Conservation (phyloP, 1,284 basidiomycete species). For the Pterulicium gracile region DNA sequence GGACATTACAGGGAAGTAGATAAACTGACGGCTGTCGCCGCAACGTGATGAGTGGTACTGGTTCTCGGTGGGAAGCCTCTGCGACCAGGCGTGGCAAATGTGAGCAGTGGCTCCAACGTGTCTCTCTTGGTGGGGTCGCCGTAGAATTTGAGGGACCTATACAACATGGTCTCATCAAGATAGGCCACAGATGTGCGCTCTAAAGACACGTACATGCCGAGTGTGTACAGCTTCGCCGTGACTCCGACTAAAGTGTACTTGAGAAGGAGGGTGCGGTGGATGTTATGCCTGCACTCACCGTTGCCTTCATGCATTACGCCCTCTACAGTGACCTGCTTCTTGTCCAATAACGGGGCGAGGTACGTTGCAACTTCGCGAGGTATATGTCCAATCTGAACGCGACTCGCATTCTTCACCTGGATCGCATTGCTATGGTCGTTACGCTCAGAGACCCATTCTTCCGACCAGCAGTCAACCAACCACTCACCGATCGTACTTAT, state of each 20-base stretch:
- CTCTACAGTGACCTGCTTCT: slow-evolving; percentile 52
- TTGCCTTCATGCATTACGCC: slow-evolving; percentile 70
- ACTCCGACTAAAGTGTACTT: slow-evolving; percentile 24
- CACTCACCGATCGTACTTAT: slow-evolving; percentile 53
- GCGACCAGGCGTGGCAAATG: slow-evolving; percentile 66
- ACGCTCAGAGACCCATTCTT: no score
- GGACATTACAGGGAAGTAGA: slow-evolving; percentile 14
- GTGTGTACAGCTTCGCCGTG: slow-evolving; percentile 34
- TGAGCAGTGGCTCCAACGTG: slow-evolving; percentile 52
- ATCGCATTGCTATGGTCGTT: slow-evolving; percentile 73
- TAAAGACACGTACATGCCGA: slow-evolving; percentile 59
- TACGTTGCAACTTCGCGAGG: slow-evolving; percentile 49
- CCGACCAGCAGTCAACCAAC: no score
- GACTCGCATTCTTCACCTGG: slow-evolving; percentile 67
- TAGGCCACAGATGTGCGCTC: slow-evolving; percentile 4
- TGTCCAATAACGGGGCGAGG: slow-evolving; percentile 66
- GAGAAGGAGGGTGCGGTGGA: background rate
- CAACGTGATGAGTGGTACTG: no score
- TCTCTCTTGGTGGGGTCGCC: slow-evolving; percentile 47
- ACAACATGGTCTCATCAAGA: slow-evolving; percentile 4
- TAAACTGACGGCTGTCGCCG: no score
- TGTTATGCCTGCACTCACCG: slow-evolving; percentile 30
- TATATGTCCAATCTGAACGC: slow-evolving; percentile 71
- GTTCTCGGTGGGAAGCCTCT: no score
- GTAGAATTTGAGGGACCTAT: slow-evolving; percentile 65